A percentile compares a stretch with the other conserved stretches of the same genome.
Conservation (phyloP, 495 filamentous ascomycete species). For the Aspergillus funiculosus region DNA sequence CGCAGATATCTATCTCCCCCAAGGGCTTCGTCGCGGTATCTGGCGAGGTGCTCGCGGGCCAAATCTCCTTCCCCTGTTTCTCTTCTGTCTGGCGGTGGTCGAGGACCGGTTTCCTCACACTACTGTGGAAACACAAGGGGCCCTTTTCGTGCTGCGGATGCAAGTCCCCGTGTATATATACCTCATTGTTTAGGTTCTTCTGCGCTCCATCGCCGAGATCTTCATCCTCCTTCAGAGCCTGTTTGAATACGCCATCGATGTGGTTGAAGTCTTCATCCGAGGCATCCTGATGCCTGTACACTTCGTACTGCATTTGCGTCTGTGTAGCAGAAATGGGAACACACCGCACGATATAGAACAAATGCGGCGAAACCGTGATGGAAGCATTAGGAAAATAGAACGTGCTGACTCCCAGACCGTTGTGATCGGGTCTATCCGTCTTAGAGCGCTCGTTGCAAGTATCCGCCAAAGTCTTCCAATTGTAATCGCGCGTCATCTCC, state of each 20-base stretch:
- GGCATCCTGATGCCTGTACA: constrained; percentile 42
- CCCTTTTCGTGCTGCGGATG: constrained; percentile 42
- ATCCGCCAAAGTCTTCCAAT: constrained; percentile 48
- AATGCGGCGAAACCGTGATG: constrained; percentile 40
- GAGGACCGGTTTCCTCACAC: constrained; percentile 34
- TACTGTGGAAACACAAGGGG: constrained; percentile 40
- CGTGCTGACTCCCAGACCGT: constrained; percentile 27
- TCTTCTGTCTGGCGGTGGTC: constrained; percentile 37
- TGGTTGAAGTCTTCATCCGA: constrained; percentile 39
- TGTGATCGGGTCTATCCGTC: constrained; percentile 30
- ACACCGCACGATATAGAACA: constrained; percentile 44
- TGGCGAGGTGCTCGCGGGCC: constrained; percentile 42
- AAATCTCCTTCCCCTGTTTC: constrained; percentile 35
- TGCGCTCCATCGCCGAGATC: constrained; percentile 36
- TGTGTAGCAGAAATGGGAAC: constrained; percentile 36
- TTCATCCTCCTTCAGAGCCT: constrained; percentile 42
- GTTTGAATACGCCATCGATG: constrained; percentile 38
- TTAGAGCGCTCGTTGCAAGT: constrained; percentile 42
- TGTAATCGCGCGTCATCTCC: constrained; percentile 39
- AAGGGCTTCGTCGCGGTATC: background rate
- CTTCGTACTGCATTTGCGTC: constrained; percentile 39
- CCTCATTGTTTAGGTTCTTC: constrained; percentile 39
- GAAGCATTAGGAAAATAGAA: constrained; percentile 45
- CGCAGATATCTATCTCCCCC: background rate
- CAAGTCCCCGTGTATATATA: constrained; percentile 41